These are phyloP conservation scores for Xylaria sp. DNA, from an alignment of 2,329 filamentous ascomycete species.

Conservation along the genomic window DNA sequence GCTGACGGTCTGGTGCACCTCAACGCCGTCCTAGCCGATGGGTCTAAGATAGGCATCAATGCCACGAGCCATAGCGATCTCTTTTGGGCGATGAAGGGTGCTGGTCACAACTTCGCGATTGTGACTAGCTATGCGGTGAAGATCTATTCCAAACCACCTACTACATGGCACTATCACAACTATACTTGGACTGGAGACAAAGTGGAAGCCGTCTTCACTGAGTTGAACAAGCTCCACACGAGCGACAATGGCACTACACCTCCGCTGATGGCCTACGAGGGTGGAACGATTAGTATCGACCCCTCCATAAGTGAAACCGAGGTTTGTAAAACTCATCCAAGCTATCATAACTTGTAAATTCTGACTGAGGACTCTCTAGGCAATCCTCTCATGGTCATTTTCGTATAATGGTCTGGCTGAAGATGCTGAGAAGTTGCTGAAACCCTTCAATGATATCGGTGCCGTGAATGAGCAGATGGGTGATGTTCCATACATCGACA, in stretches of 20 bases:
- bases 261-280: background rate
- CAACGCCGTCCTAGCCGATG: conserved; percentile 40
- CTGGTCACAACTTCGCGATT: conserved; percentile 15
- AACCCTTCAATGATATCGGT: conserved; percentile 41
- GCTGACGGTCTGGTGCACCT: conserved; percentile 35
- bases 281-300: background rate
- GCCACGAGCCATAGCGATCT: conserved; percentile 27
- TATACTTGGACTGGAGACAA: conserved; percentile 8
- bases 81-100: conserved; percentile 34
- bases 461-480: conserved; percentile 23
- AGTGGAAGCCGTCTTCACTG: background rate
- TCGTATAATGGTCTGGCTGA: conserved; percentile 39
- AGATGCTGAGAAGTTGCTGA: conserved; percentile 40
- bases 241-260: background rate
- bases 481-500: conserved; percentile 39
- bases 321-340: conserved; percentile 7
- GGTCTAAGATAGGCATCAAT: conserved; percentile 28
- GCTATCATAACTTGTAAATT: background rate
- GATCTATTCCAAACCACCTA: background rate
- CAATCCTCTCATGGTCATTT: conserved; percentile 28
- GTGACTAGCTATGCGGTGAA: conserved; percentile 1
- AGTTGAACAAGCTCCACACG: conserved; percentile 4
- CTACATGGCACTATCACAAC: background rate
- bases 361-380: conserved; percentile 33
- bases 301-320: conserved; percentile 26